phyloP scores from a whole-genome alignment of 495 filamentous ascomycete species.

The Amniculicola lignicola region DNA sequence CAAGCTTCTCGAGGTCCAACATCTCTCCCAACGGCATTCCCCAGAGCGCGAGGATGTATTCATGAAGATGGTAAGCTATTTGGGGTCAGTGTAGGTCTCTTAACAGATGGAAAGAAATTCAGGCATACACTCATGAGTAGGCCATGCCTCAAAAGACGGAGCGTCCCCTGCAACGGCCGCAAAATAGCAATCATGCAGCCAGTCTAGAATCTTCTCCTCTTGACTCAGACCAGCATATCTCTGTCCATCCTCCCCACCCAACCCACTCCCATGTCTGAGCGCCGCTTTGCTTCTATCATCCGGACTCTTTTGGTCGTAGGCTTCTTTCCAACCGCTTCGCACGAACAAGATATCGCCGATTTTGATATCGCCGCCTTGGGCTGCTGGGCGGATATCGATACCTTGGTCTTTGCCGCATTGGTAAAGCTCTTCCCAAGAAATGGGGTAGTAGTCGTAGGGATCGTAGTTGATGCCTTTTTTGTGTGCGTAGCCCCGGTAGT shows the following conservation, averaged over 20 bases:
- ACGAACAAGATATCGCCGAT: constrained; percentile 66
- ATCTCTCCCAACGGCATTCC: constrained; percentile 61
- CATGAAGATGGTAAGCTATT: constrained; percentile 51
- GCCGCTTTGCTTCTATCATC: constrained; percentile 46
- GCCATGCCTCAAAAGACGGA: constrained; percentile 62
- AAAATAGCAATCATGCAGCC: constrained; percentile 67
- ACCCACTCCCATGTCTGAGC: constrained; percentile 39
- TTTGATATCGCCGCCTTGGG: constrained; percentile 59
- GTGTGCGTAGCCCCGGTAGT: constrained; percentile 50
- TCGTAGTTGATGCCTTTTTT: constrained; percentile 53
- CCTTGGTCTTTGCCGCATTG: constrained; percentile 57
- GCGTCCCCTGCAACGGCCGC: constrained; percentile 60
- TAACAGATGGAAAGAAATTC: background rate
- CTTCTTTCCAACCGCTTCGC: constrained; percentile 62
- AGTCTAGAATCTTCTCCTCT: constrained; percentile 57
- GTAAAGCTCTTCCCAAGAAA: constrained; percentile 57
- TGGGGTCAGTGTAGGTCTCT: background rate
- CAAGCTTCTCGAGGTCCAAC: constrained; percentile 56
- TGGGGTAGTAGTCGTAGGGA: constrained; percentile 55
- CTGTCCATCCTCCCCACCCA: constrained; percentile 42
- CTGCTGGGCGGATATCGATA: constrained; percentile 51
- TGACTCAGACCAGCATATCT: constrained; percentile 57
- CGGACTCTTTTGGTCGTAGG: constrained; percentile 46
- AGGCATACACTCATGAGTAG: constrained; percentile 43
- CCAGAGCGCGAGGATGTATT: constrained; percentile 63